Evolutionary conservation across 495 filamentous ascomycete species (phyloP), one percentile per base, ranked within the genome.

Genomic region (Jackrogersella multiformis): DNA sequence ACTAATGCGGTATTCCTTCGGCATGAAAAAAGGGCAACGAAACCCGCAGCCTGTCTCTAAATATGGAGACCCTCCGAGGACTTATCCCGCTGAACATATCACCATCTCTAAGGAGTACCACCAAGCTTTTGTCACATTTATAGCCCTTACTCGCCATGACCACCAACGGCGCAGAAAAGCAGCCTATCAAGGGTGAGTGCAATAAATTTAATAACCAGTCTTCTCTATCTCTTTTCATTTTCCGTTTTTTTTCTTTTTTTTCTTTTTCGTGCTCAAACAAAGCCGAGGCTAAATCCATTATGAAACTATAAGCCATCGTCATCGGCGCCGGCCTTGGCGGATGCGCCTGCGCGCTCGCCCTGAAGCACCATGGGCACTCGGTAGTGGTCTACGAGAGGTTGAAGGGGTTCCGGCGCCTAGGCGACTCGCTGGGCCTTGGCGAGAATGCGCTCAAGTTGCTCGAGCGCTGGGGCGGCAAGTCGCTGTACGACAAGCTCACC

Each of bases 261-360:
- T n/a, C n/a, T n/a, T n/a, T n/a, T n/a, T n/a, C n/a, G n/a, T n/a
- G n/a, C n/a, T n/a, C n/a, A 30, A 4, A 30, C 6, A 7, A 38
- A 41, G 6, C 30, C 5, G 21, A 57, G 24, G 39, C 57, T 58
- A 58, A 72, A 38, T 18, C n/a, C 39, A 16, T 10, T 23, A 44
- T 15, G 46, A n/a, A n/a, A n/a, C 15, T 8, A 23, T 18, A 63
- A 85, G 83, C 79, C 18, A 79, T 86, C 38, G 77, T 85, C 24
- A 78, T 86, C 15, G 83, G 83, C 16, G 83, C 82, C 26, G 83
- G 83, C 16, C 82, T 86, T 5, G 82, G 83, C n/a, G 83, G 83
- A 5, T 86, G 83, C 64, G 83, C 83, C 5, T 76, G 79, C 16
- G 82, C 83, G 15, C 73, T 84, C 30, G 83, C 83, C 0, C 76